These are phyloP conservation scores for Penstemon eatonii DNA, from an alignment of 257 asterid species.

Conservation along the genomic window DNA sequence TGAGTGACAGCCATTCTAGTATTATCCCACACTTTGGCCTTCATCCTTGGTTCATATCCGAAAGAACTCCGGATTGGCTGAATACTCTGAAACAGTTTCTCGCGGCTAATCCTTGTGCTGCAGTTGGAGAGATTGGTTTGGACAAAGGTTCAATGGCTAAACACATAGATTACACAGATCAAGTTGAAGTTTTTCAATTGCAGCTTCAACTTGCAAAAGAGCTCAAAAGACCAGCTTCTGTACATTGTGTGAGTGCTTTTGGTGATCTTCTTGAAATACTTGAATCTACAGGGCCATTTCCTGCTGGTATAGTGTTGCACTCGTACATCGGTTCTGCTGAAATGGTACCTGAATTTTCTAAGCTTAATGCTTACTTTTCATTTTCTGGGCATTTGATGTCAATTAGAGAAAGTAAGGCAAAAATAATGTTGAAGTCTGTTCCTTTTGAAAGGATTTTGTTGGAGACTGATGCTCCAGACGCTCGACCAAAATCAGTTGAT, in stretches of 20 bases:
- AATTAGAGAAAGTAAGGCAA: conserved; percentile 84
- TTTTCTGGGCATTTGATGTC: conserved; percentile 93
- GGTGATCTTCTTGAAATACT: conserved; percentile 86
- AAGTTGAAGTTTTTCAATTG: conserved; percentile 65
- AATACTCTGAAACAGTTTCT: conserved; percentile 58
- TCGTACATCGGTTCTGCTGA: conserved; percentile 95
- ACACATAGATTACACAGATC: conserved; percentile 68
- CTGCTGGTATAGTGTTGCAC: conserved; percentile 75
- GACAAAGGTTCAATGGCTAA: conserved; percentile 81
- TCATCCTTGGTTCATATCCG: conserved; percentile 80
- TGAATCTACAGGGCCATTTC: conserved; percentile 78
- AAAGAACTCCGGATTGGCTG: conserved; percentile 77
- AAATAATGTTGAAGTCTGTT: conserved; percentile 72
- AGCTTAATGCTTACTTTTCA: conserved; percentile 89
- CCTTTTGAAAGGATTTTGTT: conserved; percentile 83
- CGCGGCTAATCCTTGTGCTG: conserved; percentile 69
- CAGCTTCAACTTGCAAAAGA: conserved; percentile 89
- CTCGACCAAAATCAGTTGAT: conserved; percentile 44
- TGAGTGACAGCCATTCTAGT: conserved; percentile 62
- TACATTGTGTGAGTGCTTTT: conserved; percentile 90
- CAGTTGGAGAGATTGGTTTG: conserved; percentile 94
- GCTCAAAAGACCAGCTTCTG: conserved; percentile 77
- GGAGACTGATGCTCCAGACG: conserved; percentile 98
- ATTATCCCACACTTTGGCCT: conserved; percentile 81
- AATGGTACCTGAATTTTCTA: conserved; percentile 79